Percentiles rank a stretch among this genome's conserved stretches.
phyloP scores from a whole-genome alignment of 2,329 filamentous ascomycete species.

The Bipolaris bicolor region DNA sequence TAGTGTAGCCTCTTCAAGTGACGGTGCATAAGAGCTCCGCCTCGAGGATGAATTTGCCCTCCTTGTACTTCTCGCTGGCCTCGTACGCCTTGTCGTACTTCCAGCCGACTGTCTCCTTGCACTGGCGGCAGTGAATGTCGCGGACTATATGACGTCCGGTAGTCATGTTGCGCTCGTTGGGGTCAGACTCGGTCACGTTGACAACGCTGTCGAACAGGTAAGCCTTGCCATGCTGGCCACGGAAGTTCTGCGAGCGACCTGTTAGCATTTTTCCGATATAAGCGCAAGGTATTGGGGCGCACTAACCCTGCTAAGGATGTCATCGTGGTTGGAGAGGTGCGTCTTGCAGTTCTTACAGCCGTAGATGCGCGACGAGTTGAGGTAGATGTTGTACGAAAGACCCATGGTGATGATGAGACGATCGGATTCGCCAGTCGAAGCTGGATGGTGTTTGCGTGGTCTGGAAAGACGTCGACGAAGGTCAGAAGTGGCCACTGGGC shows the following conservation, averaged over 20 bases:
- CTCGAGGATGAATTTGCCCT: conserved; percentile 97
- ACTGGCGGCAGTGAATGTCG: conserved; percentile 90
- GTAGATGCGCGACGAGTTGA: conserved; percentile 85
- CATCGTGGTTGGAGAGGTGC: conserved; percentile 91
- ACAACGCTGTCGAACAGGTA: conserved; percentile 95
- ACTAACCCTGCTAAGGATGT: conserved; percentile 89
- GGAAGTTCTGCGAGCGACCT: conserved; percentile 80
- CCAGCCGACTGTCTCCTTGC: conserved; percentile 93
- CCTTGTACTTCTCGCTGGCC: conserved; percentile 93
- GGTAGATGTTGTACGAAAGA: conserved; percentile 88
- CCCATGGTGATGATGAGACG: conserved; percentile 66
- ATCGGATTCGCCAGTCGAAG: conserved; percentile 8
- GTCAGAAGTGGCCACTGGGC: conserved; percentile 15
- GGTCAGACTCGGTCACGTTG: conserved; percentile 81
- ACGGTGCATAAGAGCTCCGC: conserved; percentile 87
- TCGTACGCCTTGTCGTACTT: conserved; percentile 99
- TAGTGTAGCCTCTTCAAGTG: conserved; percentile 41
- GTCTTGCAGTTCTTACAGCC: conserved; percentile 93
- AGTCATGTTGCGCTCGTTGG: conserved; percentile 97
- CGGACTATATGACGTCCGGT: conserved; percentile 93
- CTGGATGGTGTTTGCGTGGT: conserved; percentile 9
- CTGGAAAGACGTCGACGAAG: conserved; percentile 12
- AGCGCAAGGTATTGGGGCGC: not conserved
- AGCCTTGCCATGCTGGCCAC: conserved; percentile 96
- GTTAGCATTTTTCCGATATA: conserved; percentile 10